Evolutionary conservation across 768 basidiomycete genomes (phyloP).

Genomic region (Trametes sanguinea): DNA sequence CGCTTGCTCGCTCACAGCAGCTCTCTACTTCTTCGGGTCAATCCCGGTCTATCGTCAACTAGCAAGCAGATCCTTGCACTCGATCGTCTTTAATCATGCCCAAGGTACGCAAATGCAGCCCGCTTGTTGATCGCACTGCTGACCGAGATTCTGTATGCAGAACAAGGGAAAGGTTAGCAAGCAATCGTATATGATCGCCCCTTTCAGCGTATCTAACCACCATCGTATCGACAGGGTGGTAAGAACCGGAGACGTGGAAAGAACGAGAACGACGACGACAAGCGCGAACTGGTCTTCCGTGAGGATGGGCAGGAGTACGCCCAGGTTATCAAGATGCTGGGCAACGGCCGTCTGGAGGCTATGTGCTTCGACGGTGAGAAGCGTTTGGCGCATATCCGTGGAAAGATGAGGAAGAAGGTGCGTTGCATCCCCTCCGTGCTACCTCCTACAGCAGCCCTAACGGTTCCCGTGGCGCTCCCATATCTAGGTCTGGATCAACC

Average conservation of each 20-base stretch:
- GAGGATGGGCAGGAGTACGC: slow-evolving; percentile 99
- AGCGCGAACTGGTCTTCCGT: slow-evolving; percentile 97
- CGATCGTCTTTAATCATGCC: slow-evolving; percentile 42
- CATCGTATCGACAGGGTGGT: slow-evolving; percentile 68
- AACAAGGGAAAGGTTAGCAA: slow-evolving; percentile 73
- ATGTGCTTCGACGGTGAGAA: slow-evolving; percentile 99
- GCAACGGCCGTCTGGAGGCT: slow-evolving; percentile 95
- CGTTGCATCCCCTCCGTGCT: slow-evolving; percentile 27
- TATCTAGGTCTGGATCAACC: slow-evolving; percentile 96
- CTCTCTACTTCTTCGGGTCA: not conserved
- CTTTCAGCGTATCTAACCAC: slow-evolving; percentile 1
- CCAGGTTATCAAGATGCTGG: slow-evolving; percentile 98
- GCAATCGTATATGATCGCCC: not conserved
- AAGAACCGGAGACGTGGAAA: slow-evolving; percentile 99
- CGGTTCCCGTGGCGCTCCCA: not conserved
- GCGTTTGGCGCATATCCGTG: slow-evolving; percentile 94
- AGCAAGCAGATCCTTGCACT: not conserved
- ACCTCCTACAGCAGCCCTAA: not conserved
- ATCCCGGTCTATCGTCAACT: not conserved
- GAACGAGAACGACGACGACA: slow-evolving; percentile 99
- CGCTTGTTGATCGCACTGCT: slow-evolving; percentile 22
- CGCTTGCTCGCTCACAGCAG: not conserved
- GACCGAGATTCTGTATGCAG: slow-evolving; percentile 37
- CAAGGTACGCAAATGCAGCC: slow-evolving; percentile 40
- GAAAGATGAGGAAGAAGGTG: slow-evolving; percentile 99